Conservation (phyloP, 306 rosid genomes). For the Gastrolobium villosum region DNA sequence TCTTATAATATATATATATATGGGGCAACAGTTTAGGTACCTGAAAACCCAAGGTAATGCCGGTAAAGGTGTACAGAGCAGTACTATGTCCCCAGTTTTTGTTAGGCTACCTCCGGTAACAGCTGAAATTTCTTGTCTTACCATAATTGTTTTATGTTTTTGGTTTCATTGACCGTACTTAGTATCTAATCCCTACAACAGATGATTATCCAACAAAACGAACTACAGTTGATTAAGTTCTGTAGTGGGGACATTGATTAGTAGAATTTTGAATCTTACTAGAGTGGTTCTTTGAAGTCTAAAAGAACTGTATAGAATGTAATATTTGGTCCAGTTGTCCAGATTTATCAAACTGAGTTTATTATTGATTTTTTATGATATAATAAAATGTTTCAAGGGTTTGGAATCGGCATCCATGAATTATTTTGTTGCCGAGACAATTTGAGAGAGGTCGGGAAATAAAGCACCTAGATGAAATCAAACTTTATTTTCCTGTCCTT, state of each 20-base stretch:
- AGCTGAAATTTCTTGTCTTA: neutral
- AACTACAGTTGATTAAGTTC: neutral
- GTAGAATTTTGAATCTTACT: neutral
- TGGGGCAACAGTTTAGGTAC: conserved; percentile 19
- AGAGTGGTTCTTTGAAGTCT: neutral
- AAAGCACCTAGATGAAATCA: too few relatives aligned
- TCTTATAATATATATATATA: neutral
- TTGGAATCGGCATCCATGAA: too few relatives aligned
- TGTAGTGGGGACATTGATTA: neutral
- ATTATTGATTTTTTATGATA: too few relatives aligned
- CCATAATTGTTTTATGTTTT: neutral
- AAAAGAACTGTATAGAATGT: too few relatives aligned
- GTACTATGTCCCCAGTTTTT: conserved; percentile 8
- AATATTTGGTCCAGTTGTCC: too few relatives aligned
- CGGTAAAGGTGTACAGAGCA: neutral
- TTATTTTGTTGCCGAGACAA: too few relatives aligned
- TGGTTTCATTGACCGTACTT: neutral
- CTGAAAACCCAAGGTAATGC: conserved; percentile 27
- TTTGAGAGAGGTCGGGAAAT: too few relatives aligned
- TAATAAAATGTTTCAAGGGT: too few relatives aligned
- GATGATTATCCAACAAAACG: neutral
- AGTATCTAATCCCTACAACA: neutral
- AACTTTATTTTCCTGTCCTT: too few relatives aligned
- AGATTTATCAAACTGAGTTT: too few relatives aligned
- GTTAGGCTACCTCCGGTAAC: neutral